Evolutionary conservation across 257 asterid species (phyloP), one percentile per base, ranked within the genome.

Genomic region (Fraxinus americana): DNA sequence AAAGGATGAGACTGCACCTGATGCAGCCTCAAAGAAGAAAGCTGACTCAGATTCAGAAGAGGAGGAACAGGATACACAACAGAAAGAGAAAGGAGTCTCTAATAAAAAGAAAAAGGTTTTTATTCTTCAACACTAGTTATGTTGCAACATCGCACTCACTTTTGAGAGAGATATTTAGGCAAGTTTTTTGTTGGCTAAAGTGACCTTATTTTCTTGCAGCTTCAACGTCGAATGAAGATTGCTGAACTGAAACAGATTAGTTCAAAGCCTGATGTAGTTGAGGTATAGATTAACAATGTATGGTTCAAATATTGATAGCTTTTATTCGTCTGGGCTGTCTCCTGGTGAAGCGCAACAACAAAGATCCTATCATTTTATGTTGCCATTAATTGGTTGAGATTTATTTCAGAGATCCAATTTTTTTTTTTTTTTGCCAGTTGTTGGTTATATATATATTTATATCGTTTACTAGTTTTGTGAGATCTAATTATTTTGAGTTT

Each of bases 41-140:
- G 84, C 66, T 27, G 89, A 95, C 81, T 95, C 98, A 27, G 98
- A 95, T 84, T 90, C 97, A 12, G 97, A 92, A 7, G 97, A 87
- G 50, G 98, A 92, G 78, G 97, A 95, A 77, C 93, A 89, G 74
- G 97, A 91, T 54, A 82, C 81, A 17, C 93, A 83, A 50, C 90
- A 84, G 75, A 95, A 90, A 83, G 99, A 90, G 78, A 89, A 87
- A 78, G 96, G 97, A 12, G 13, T 92, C 39, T 95, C 99, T 72
- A 93, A 95, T 81, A 95, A 95, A 85, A 91, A 95, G 97, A 95
- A 95, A 78, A 95, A 95, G 98, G 99, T 95, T 39, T 39, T 43
- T 73, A 12, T 17, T 67, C 77, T 57, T 41, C 67, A 13, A 54
- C 72, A 68, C 57, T 36, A n/a, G 41, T 30, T 63, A 39, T 75